These are phyloP conservation scores for Aristolochia contorta DNA, from an alignment of 164 flowering plant species.

Conservation along the genomic window DNA sequence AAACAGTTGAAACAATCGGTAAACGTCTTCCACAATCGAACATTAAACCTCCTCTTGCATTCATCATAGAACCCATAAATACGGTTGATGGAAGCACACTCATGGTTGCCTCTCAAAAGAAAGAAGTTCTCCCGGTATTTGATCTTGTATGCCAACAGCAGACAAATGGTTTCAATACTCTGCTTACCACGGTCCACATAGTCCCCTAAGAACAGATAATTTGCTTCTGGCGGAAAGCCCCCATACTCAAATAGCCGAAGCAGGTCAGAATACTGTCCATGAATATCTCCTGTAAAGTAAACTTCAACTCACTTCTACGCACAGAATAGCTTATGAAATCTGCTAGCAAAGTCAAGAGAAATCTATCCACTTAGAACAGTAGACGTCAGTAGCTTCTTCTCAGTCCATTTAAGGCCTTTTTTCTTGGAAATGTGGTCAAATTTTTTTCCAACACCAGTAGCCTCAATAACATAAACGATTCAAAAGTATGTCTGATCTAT, in stretches of 20 bases:
- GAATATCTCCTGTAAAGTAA: slow-evolving; percentile 42
- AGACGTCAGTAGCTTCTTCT: too few relatives aligned
- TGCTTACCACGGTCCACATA: slow-evolving; percentile 70
- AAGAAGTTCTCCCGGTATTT: slow-evolving; percentile 51
- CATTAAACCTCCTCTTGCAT: slow-evolving; percentile 54
- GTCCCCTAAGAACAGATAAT: slow-evolving; percentile 54
- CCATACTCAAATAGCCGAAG: slow-evolving; percentile 53
- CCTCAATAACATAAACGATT: too few relatives aligned
- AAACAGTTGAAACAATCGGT: slow-evolving; percentile 53
- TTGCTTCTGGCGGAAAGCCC: slow-evolving; percentile 51
- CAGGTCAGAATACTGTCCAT: slow-evolving; percentile 56
- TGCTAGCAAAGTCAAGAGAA: background rate
- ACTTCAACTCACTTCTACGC: background rate
- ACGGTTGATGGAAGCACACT: slow-evolving; percentile 51
- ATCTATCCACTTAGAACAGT: too few relatives aligned
- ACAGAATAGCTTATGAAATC: background rate
- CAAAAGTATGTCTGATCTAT: too few relatives aligned
- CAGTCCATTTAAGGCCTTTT: background rate
- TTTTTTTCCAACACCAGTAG: too few relatives aligned
- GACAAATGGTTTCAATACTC: slow-evolving; percentile 59
- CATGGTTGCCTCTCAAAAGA: slow-evolving; percentile 57
- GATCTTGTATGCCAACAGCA: slow-evolving; percentile 53
- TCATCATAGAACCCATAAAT: slow-evolving; percentile 58
- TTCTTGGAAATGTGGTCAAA: too few relatives aligned
- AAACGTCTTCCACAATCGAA: slow-evolving; percentile 47